Conservation (phyloP, 495 filamentous ascomycete genomes). For the Glutinoglossum americanum region DNA sequence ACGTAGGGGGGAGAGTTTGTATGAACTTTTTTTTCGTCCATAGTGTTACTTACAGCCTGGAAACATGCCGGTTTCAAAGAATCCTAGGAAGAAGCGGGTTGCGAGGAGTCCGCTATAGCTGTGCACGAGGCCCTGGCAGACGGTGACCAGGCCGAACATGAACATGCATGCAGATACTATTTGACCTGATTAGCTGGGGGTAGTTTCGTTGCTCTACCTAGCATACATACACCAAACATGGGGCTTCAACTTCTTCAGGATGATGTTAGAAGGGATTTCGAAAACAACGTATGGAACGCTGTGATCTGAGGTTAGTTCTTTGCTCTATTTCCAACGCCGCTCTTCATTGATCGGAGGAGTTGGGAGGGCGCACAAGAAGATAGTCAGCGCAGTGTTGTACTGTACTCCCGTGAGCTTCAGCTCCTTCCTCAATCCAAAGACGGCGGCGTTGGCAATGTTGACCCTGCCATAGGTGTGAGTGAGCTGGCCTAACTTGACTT, state of each 20-base stretch:
- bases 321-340: background rate
- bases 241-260: constrained; percentile 63
- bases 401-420: constrained; percentile 35
- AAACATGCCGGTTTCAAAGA: constrained; percentile 62
- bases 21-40: background rate
- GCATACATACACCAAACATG: background rate
- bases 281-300: constrained; percentile 61
- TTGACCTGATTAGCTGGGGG: background rate
- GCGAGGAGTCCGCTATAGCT: constrained; percentile 28
- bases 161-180: constrained; percentile 56
- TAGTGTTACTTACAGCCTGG: constrained; percentile 33
- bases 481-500: no score
- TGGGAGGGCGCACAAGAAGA: constrained; percentile 40
- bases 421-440: constrained; percentile 40
- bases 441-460: constrained; percentile 27
- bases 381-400: constrained; percentile 61
- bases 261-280: constrained; percentile 77
- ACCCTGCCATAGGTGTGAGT: no score
- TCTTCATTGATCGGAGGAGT: no score
- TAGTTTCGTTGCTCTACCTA: no score
- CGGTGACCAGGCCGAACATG: constrained; percentile 53
- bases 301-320: background rate
- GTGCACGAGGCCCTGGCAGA: constrained; percentile 55
- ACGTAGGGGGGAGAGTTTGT: background rate
- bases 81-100: constrained; percentile 30